Conservation (phyloP, 2,329 filamentous ascomycete species). For the Annulohypoxylon truncatum region DNA sequence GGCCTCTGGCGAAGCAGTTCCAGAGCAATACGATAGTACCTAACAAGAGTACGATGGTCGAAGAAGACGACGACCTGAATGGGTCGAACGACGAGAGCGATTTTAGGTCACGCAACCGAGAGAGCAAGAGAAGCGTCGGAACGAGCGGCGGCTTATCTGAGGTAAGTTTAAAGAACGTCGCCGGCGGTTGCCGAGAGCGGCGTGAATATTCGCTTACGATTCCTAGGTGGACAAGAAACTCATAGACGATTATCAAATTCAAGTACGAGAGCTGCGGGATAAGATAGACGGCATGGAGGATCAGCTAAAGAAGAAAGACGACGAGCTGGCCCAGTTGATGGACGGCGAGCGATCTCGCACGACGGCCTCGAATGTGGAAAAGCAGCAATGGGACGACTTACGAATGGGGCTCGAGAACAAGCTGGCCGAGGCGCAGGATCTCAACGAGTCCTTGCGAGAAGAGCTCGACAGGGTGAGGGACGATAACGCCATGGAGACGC, state of each 20-base stretch:
- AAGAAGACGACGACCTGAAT: constrained; percentile 84
- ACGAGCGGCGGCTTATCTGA: constrained; percentile 54
- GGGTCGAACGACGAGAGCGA: constrained; percentile 69
- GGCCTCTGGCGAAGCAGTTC: constrained; percentile 87
- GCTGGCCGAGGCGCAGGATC: constrained; percentile 76
- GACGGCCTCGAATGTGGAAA: constrained; percentile 68
- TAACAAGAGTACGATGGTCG: constrained; percentile 97
- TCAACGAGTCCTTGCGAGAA: constrained; percentile 82
- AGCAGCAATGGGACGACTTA: constrained; percentile 76
- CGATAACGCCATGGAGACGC: constrained; percentile 73
- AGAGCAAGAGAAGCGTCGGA: constrained; percentile 52
- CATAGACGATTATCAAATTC: constrained; percentile 82
- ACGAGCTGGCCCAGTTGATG: constrained; percentile 70
- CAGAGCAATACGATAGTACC: constrained; percentile 97
- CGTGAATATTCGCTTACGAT: constrained; percentile 26
- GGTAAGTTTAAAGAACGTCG: constrained; percentile 41
- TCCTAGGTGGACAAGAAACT: constrained; percentile 73
- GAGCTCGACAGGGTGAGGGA: constrained; percentile 80
- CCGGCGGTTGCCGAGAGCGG: not conserved
- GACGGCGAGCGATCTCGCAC: constrained; percentile 68
- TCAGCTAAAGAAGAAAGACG: constrained; percentile 76
- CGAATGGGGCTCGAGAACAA: constrained; percentile 77
- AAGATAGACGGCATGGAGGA: constrained; percentile 79
- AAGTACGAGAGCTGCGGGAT: constrained; percentile 78
- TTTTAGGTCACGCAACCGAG: constrained; percentile 67